Conservation (phyloP, 2,329 filamentous ascomycete species). For the Colletotrichum destructivum region DNA sequence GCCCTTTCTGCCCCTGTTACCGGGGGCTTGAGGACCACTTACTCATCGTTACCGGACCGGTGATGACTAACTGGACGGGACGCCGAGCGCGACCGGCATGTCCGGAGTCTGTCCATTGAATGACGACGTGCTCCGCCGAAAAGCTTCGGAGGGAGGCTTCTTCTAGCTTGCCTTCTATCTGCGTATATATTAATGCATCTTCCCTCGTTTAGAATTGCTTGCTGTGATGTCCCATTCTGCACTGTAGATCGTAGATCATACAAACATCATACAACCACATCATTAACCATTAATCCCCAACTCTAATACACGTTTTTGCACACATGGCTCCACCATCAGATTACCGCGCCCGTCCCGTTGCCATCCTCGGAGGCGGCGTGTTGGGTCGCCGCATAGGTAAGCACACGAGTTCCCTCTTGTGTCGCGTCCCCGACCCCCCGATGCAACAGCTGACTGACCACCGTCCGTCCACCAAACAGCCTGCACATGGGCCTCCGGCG, state of each 20-base stretch:
- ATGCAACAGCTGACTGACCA: background rate
- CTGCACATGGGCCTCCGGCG: conserved; percentile 57
- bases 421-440: too few species aligned
- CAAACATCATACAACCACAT: background rate
- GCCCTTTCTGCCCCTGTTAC: background rate
- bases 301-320: background rate
- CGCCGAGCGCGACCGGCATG: conserved; percentile 14
- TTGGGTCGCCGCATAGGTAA: conserved; percentile 57
- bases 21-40: background rate
- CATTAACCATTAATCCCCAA: background rate
- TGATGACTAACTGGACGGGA: conserved; percentile 14
- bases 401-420: background rate
- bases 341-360: conserved; percentile 50
- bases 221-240: too few species aligned
- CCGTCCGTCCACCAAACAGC: conserved; percentile 37
- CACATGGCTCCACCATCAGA: conserved; percentile 45
- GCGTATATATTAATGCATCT: background rate
- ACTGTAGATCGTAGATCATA: background rate
- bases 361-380: conserved; percentile 59
- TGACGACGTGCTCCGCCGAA: conserved; percentile 22
- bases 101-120: background rate
- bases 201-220: background rate
- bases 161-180: conserved; percentile 7
- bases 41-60: conserved; percentile 12
- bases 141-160: conserved; percentile 19